These are phyloP conservation scores for Penicillium brevicompactum DNA, from an alignment of 2,329 filamentous ascomycete genomes.

Conservation along the genomic window DNA sequence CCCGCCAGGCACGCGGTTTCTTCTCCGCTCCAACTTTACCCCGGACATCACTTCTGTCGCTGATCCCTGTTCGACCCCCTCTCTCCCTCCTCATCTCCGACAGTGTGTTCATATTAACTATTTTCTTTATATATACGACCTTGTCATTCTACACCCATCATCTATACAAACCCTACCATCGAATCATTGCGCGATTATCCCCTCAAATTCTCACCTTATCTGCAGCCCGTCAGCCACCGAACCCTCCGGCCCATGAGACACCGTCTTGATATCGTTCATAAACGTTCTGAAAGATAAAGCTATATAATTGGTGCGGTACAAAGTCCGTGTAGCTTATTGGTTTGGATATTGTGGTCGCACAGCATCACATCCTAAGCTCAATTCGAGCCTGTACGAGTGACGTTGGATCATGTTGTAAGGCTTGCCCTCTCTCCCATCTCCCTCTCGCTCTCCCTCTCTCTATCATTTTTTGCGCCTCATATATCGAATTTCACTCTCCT, in stretches of 20 bases:
- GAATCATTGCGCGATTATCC: not conserved
- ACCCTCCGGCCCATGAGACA: not conserved
- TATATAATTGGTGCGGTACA: not conserved
- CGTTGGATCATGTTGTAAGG: constrained; percentile 29
- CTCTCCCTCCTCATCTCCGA: not conserved
- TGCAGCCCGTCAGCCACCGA: not conserved
- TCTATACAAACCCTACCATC: not conserved
- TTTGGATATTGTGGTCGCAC: constrained; percentile 12
- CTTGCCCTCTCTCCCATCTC: constrained; percentile 1
- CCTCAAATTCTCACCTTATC: not conserved
- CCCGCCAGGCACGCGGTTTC: constrained; percentile 22
- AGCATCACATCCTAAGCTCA: constrained; percentile 9
- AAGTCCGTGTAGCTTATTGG: not conserved
- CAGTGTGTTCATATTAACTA: not conserved
- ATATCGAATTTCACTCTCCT: not conserved
- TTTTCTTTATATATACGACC: not conserved
- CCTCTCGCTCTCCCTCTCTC: not conserved
- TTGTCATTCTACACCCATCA: not conserved
- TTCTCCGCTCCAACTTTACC: constrained; percentile 22
- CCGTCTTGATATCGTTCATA: constrained; percentile 1
- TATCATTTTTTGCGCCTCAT: not conserved
- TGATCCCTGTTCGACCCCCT: constrained; percentile 11
- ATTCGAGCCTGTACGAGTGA: constrained; percentile 13
- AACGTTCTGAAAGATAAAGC: not conserved
- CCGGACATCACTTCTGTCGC: constrained; percentile 18